Evolutionary conservation across 2,329 filamentous ascomycete genomes (phyloP).

Genomic region (Aureobasidium subglaciale): DNA sequence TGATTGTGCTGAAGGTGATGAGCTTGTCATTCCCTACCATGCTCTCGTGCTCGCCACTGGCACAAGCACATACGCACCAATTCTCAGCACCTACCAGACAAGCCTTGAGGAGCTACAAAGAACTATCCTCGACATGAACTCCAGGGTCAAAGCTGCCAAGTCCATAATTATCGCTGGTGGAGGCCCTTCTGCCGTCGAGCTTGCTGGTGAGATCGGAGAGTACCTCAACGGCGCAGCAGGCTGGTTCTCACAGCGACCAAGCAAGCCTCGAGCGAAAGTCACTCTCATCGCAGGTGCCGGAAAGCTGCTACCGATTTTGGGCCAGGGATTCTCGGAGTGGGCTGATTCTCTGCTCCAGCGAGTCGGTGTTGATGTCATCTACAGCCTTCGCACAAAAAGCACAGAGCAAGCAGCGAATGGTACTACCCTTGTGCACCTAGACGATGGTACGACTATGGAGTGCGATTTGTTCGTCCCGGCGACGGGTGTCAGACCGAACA

Average conservation of each 20-base stretch:
- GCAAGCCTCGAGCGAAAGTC: slow-evolving; percentile 33
- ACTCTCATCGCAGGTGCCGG: slow-evolving; percentile 38
- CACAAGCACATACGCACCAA: slow-evolving; percentile 38
- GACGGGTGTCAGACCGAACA: slow-evolving; percentile 47
- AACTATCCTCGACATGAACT: slow-evolving; percentile 28
- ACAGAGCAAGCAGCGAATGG: slow-evolving; percentile 29
- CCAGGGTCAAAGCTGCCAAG: slow-evolving; percentile 29
- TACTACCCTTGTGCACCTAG: slow-evolving; percentile 37
- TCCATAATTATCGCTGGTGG: slow-evolving; percentile 31
- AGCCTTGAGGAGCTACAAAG: slow-evolving; percentile 26
- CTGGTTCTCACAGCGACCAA: slow-evolving; percentile 31
- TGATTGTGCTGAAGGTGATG: slow-evolving; percentile 22
- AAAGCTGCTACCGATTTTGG: slow-evolving; percentile 37
- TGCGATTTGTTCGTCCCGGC: slow-evolving; percentile 49
- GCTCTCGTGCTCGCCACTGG: slow-evolving; percentile 53
- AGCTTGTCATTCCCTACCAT: slow-evolving; percentile 39
- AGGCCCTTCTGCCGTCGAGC: slow-evolving; percentile 33
- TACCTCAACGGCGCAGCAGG: slow-evolving; percentile 33
- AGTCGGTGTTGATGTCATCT: slow-evolving; percentile 37
- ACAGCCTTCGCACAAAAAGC: slow-evolving; percentile 23
- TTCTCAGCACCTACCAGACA: slow-evolving; percentile 37
- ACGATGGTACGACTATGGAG: slow-evolving; percentile 40
- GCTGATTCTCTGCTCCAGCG: slow-evolving; percentile 42
- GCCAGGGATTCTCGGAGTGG: slow-evolving; percentile 32
- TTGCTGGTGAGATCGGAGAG: slow-evolving; percentile 31